Base-by-base conservation (phyloP, 2,329 filamentous ascomycete species). In the Fusarium burgessii region DNA sequence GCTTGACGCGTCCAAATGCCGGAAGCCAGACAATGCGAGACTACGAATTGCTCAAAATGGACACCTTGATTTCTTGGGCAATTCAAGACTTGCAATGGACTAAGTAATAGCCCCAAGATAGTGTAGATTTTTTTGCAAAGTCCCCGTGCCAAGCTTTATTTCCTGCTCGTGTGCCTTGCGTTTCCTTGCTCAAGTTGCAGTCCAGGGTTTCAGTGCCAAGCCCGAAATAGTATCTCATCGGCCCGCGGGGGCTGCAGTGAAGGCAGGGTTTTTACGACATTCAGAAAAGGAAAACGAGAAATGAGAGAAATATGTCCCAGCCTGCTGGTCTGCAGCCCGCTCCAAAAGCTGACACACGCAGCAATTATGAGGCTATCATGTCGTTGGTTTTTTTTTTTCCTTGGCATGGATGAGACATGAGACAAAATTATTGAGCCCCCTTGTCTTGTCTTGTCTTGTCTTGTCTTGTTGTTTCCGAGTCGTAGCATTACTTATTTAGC, bases 381-480 rank as follows among this genome's bases (percentile, higher is more conserved):
- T 38, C 36, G 25, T 32, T 49, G 29, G 18, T 32, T 42, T 20
- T 66, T 38, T 52, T 32, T 42, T 20, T 66, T 38, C 47, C 56
- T 67, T 62, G 63, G 47, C 55, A 47, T 15, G 35, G 23, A 23
- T 23, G 23, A 38, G 38, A 40, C 27, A n/a, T 47, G 41, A 45
- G 20, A 66, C 54, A 38, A 18, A 27, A 60, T 35, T 6, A 11
- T 29, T 29, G n/a, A 60, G n/a, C 27, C 32, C 47, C 33, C n/a
- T n/a, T 76, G 72, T 72, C 70, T 69, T 75, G 61, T 38, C 55
- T 63, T 45, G 70, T 74, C 73, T 68, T 68, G 62, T 61, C 62
- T 63, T 38, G 41, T 73, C 62, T 56, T 66, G 52, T 65, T 65
- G 45, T 67, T 67, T 71, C 65, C 72, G 71, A 72, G 71, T 75